Conservation (phyloP, 2,329 filamentous ascomycete genomes). For the Cercospora berteroae region DNA sequence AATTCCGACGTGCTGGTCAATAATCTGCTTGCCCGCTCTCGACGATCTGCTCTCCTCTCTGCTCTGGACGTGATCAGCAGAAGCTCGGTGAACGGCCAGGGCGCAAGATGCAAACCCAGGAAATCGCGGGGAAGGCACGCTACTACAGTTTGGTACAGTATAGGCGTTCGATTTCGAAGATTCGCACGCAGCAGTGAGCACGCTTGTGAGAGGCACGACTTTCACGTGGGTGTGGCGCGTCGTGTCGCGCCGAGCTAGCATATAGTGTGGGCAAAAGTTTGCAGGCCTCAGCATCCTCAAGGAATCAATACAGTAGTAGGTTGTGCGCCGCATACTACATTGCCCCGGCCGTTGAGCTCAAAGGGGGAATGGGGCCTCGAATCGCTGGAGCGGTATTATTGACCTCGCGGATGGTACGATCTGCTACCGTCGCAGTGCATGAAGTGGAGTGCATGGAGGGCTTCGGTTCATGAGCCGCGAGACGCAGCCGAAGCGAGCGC, state of each 20-base stretch:
- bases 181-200: neutral
- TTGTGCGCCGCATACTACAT: slow-evolving; percentile 9
- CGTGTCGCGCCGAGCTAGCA: neutral
- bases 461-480: slow-evolving; percentile 10
- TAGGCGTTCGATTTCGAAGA: neutral
- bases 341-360: slow-evolving; percentile 11
- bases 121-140: neutral
- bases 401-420: slow-evolving; percentile 12
- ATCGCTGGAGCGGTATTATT: neutral
- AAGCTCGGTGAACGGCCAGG: neutral
- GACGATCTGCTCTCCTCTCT: neutral
- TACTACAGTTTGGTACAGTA: neutral
- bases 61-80: neutral
- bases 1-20: slow-evolving; percentile 4
- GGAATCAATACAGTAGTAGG: slow-evolving; percentile 5
- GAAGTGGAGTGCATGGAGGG: slow-evolving; percentile 18
- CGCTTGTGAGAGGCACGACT: slow-evolving; percentile 4
- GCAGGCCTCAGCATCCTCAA: slow-evolving; percentile 6
- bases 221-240: neutral
- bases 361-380: slow-evolving; percentile 12
- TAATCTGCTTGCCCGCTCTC: neutral
- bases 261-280: slow-evolving; percentile 4
- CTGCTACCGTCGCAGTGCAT: slow-evolving; percentile 16
- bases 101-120: neutral
- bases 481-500: slow-evolving; percentile 4